Evolutionary conservation across 129 eudicot species (phyloP).

Genomic region (Logfia minima): DNA sequence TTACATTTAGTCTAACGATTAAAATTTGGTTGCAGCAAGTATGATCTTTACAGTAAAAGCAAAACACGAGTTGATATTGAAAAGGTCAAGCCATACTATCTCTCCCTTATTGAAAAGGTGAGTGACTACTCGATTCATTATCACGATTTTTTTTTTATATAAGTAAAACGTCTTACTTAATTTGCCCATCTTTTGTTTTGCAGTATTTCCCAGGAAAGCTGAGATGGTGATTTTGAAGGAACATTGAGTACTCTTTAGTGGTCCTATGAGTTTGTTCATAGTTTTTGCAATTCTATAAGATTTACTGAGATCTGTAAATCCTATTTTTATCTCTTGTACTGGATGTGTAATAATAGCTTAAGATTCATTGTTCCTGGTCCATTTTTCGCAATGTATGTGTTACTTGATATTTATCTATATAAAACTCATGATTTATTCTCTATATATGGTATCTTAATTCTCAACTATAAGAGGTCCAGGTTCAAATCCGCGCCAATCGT

Average conservation of each 20-base stretch:
- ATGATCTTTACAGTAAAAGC: constrained; percentile 93
- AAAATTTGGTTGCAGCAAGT: constrained; percentile 51
- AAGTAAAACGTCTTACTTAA: not conserved
- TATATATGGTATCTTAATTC: not conserved
- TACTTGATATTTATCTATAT: not conserved
- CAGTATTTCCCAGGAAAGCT: constrained; percentile 70
- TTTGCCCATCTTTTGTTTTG: not conserved
- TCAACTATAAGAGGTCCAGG: not conserved
- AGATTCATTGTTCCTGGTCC: constrained; percentile 1
- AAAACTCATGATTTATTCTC: not conserved
- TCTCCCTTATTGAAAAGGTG: constrained; percentile 84
- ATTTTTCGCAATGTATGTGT: not conserved
- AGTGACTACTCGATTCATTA: not conserved
- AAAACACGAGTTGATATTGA: constrained; percentile 75
- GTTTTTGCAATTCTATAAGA: not conserved
- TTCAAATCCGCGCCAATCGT: not conserved
- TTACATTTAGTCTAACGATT: not conserved
- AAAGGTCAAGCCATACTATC: constrained; percentile 82
- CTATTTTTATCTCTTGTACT: not conserved
- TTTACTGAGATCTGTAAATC: constrained; percentile 7
- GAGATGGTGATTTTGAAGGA: constrained; percentile 48
- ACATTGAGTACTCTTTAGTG: not conserved
- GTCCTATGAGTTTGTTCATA: constrained; percentile 18
- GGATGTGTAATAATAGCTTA: not conserved
- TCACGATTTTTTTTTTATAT: not conserved